Conservation (phyloP, 1,139 yeast species). For the Candida tetrigidarum region DNA sequence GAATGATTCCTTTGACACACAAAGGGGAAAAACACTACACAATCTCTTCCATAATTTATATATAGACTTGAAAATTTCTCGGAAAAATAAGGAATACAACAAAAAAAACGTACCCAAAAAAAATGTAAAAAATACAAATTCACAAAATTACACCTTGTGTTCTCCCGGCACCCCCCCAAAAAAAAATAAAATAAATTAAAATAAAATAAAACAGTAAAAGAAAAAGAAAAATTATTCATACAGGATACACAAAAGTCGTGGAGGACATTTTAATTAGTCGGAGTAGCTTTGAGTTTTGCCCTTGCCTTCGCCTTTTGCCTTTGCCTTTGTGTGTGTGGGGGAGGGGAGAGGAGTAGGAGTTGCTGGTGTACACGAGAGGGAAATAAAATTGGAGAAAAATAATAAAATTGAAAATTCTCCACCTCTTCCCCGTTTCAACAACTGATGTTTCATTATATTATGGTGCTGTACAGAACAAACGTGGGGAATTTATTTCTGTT, state of each 20-base stretch:
- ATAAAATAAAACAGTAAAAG: too few species aligned
- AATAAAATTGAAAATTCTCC: neutral
- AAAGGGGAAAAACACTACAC: neutral
- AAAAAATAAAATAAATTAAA: neutral
- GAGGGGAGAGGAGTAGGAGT: too few species aligned
- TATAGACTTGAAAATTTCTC: neutral
- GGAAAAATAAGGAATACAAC: constrained; percentile 5
- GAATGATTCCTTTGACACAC: constrained; percentile 1
- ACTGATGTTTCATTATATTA: neutral
- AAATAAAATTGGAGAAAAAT: neutral
- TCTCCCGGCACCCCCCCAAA: neutral
- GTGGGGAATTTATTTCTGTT: too few species aligned
- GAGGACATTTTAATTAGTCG: too few species aligned
- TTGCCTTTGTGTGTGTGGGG: too few species aligned
- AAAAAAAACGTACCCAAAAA: neutral
- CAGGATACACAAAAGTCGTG: too few species aligned
- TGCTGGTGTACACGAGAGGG: neutral
- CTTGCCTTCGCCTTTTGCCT: too few species aligned
- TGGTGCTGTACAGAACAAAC: neutral
- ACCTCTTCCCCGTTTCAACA: neutral
- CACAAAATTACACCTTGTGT: too few species aligned
- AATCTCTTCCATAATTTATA: neutral
- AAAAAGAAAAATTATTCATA: too few species aligned
- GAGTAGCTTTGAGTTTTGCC: too few species aligned
- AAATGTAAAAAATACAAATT: neutral